phyloP scores from a whole-genome alignment of 176 grass and related monocot species.

The Carex parvula region DNA sequence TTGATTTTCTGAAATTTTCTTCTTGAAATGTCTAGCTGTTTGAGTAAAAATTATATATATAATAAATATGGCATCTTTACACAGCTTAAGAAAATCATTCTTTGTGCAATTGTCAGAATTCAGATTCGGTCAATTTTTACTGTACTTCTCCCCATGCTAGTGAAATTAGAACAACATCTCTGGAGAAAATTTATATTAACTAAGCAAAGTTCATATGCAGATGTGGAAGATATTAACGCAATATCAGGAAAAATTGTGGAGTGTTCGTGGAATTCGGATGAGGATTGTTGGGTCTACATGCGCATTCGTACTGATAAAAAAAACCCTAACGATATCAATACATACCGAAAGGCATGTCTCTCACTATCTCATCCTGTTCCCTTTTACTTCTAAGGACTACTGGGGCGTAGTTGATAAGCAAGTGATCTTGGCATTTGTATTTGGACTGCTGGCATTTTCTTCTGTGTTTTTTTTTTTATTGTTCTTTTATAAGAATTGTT shows the following conservation, averaged over 20 bases:
- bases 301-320: conserved; percentile 60
- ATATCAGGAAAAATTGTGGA: conserved; percentile 66
- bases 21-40: background rate
- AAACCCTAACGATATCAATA: conserved; percentile 72
- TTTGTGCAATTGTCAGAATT: background rate
- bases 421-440: no score
- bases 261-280: conserved; percentile 51
- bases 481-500: background rate
- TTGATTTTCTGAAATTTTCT: background rate
- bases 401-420: no score
- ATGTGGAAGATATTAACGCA: conserved; percentile 30
- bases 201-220: conserved; percentile 29
- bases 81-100: background rate
- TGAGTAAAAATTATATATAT: background rate
- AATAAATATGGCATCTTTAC: background rate
- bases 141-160: background rate
- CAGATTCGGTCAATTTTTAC: background rate
- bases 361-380: background rate
- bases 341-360: conserved; percentile 53
- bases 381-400: background rate
- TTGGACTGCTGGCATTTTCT: background rate
- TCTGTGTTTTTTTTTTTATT: background rate
- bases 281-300: conserved; percentile 63
- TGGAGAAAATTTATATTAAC: background rate
- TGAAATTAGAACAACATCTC: background rate